phyloP scores from a whole-genome alignment of 2,329 filamentous ascomycete species.

The Ophiosphaerella korrae region DNA sequence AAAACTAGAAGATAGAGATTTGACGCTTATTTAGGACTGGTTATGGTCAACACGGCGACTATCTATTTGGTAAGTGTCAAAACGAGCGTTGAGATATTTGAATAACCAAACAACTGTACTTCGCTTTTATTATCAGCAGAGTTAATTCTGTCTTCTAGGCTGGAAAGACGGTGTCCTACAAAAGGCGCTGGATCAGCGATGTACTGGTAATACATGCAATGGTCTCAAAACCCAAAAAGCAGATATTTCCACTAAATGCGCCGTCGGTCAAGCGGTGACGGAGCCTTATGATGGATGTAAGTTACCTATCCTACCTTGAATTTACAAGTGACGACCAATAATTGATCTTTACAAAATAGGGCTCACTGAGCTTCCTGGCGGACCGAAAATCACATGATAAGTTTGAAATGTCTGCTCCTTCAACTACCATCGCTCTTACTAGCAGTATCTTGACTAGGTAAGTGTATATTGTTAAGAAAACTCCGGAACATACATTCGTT shows the following conservation, averaged over 20 bases:
- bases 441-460: too few species aligned
- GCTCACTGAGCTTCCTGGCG: conserved; percentile 25
- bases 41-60: conserved; percentile 31
- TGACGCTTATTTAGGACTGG: conserved; percentile 18
- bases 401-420: background rate
- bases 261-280: conserved; percentile 22
- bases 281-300: conserved; percentile 26
- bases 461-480: too few species aligned
- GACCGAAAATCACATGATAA: conserved; percentile 14
- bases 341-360: conserved; percentile 17
- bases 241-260: conserved; percentile 20
- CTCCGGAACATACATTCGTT: too few species aligned
- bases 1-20: background rate
- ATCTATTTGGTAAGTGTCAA: background rate
- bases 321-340: too few species aligned
- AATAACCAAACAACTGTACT: too few species aligned
- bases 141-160: conserved; percentile 38
- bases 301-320: too few species aligned
- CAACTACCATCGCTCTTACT: too few species aligned
- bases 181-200: conserved; percentile 44
- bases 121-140: too few species aligned
- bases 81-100: too few species aligned
- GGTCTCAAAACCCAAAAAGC: conserved; percentile 30
- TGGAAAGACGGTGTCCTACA: conserved; percentile 58
- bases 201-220: conserved; percentile 43